Evolutionary conservation across 2,329 filamentous ascomycete genomes (phyloP), one percentile per base, ranked within the genome.

Genomic region (Venturia pyrina): DNA sequence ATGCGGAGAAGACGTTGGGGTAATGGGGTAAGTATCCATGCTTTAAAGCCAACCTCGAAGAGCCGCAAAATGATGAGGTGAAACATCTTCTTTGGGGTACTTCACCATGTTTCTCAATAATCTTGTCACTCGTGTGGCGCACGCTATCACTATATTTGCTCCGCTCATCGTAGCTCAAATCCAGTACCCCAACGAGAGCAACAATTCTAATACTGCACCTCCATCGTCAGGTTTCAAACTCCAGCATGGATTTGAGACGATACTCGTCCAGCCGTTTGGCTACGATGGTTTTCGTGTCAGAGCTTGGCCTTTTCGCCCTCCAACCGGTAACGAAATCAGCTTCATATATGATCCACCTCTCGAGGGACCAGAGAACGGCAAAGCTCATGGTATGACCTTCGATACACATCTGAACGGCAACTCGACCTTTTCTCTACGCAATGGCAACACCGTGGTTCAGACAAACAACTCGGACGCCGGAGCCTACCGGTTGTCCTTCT

Each of bases 341-440:
- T 77, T 77, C 64, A 61, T 78, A 13, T 77, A 76, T 62, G 76
- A 77, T 63, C 76, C 76, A 11, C 76, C 76, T 3, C 70, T 77
- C 0, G 76, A 78, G 68, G 76, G 76, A 1, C 73, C 73, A 0
- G 74, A 76, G 60, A 69, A 73, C 64, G 72, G 72, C 1, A 63
- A 71, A 7, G 72, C 74, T 0, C 71, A 70, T 63, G 75, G 72
- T 4, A 73, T 75, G 72, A 70, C 57, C 21, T 76, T 72, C 59
- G 73, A 75, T 64, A 74, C 70, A 7, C 69, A 69, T 0, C 72
- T 71, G 44, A 76, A 72, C 59, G 76, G 75, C 32, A 74, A 72
- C 21, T 68, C 69, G 21, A 69, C 70, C 13, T 69, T 71, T 3
- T 69, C 71, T 5, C 69, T 77, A 8, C 72, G 74, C 1, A 78